Percentiles rank a stretch among this genome's conserved stretches.
Conservation (phyloP, 257 asterid genomes). For the Cinchona pubescens region DNA sequence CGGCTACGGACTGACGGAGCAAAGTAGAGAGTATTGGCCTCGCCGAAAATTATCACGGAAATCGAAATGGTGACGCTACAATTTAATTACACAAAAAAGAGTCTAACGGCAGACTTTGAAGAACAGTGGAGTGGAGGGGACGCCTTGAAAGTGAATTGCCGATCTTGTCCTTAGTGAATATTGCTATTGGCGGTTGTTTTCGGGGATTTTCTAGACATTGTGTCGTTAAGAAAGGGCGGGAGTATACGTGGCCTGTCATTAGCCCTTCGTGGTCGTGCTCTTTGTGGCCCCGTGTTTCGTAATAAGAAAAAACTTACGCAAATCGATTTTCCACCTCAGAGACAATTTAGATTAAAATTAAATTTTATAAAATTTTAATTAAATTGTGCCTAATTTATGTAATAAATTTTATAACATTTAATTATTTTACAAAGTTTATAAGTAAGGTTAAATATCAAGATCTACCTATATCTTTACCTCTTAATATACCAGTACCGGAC, state of each 20-base stretch:
- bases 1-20: not conserved
- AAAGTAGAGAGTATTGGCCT: not conserved
- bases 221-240: constrained; percentile 24
- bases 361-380: too few relatives aligned
- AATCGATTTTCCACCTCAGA: too few relatives aligned
- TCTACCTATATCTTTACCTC: too few relatives aligned
- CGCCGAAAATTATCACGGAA: not conserved
- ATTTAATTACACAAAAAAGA: not conserved
- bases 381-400: too few relatives aligned
- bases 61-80: not conserved
- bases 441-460: too few relatives aligned
- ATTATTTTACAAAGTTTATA: too few relatives aligned
- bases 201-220: constrained; percentile 17
- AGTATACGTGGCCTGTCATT: constrained; percentile 28
- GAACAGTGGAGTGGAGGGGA: not conserved
- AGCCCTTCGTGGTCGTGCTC: constrained; percentile 9
- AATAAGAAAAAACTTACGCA: too few relatives aligned
- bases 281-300: not conserved
- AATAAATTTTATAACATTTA: too few relatives aligned
- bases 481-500: too few relatives aligned
- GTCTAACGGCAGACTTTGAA: constrained; percentile 7
- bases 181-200: too few relatives aligned
- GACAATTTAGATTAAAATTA: too few relatives aligned
- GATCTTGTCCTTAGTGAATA: not conserved
- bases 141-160: constrained; percentile 10